Base-by-base conservation (phyloP, 2,329 filamentous ascomycete species). In the Cercospora sp. region DNA sequence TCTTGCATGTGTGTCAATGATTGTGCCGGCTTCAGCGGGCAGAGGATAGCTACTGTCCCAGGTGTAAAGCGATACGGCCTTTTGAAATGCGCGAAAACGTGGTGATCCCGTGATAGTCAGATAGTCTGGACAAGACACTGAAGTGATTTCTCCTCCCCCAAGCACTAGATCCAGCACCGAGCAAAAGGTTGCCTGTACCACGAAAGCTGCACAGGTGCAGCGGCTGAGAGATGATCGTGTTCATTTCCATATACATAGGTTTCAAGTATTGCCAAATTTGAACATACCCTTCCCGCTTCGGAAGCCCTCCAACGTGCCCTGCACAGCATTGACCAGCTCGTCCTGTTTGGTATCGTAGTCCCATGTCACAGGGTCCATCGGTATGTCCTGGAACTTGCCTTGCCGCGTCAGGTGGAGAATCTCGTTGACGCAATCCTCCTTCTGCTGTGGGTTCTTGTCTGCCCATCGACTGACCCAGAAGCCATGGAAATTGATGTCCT, bases 391-490 rank as follows among this genome's bases (percentile, higher is more conserved):
- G 78, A 99, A 97, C 79, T 90, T 87, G 5, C 92, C 92, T 62
- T 87, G 82, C 16, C 91, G 84, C 28, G 90, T 91, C 78, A 97
- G 80, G 48, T 89, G 86, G 69, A 99, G 81, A 40, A 99, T 90
- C 80, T 97, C 92, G 26, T 90, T 86, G n/a, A 98, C 89, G 55
- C 93, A 97, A 76, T 85, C 86, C 77, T 87, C 87, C 83, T 96
- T 96, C 68, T 90, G 89, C 5, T 85, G 84, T 0, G 89, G 87
- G 74, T 97, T 86, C 70, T 85, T 82, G 77, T 94, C 90, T 59
- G 91, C 92, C 94, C 95, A 98, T 68, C 86, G 88, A 77, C 91
- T 95, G 26, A 98, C 89, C 95, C 95, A 99, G 80, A 98, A 99
- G 4, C 95, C 96, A 69, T 92, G 87, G 76, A 97, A 97, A 62